Evolutionary conservation across 2,329 filamentous ascomycete species (phyloP).

Genomic region (Lachnellula occidentalis): DNA sequence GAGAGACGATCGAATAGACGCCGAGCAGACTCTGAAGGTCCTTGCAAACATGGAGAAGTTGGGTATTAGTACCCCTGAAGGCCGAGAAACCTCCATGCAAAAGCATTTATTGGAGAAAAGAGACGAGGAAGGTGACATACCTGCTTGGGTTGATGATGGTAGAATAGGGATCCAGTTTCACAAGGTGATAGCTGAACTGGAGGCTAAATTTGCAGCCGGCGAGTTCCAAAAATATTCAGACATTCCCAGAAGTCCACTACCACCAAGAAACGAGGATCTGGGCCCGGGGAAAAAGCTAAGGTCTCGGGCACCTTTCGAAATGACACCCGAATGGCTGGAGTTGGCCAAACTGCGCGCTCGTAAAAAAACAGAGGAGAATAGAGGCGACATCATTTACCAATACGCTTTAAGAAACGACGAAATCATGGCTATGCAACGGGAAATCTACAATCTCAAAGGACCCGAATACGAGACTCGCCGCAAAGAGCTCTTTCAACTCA

Average conservation of each 20-base stretch:
- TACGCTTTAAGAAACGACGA: constrained; percentile 6
- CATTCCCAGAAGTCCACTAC: not conserved
- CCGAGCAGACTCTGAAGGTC: constrained; percentile 37
- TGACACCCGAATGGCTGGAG: not conserved
- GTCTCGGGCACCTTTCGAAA: not conserved
- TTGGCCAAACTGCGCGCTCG: not conserved
- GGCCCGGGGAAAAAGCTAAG: not conserved
- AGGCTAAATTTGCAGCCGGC: constrained; percentile 6
- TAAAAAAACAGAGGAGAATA: not conserved
- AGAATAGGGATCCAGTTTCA: not conserved
- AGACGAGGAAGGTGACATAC: not conserved
- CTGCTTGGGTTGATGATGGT: not conserved
- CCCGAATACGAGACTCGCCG: constrained; percentile 17
- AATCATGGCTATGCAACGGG: constrained; percentile 9
- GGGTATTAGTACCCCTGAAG: constrained; percentile 39
- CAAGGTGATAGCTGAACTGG: constrained; percentile 8
- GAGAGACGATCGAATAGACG: constrained; percentile 45
- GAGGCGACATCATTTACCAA: not conserved
- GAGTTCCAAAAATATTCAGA: not conserved
- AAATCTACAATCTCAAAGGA: not conserved
- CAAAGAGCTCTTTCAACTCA: constrained; percentile 16
- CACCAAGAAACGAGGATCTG: not conserved
- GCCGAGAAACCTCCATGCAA: constrained; percentile 37
- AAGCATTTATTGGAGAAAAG: not conserved
- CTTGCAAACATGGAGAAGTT: constrained; percentile 43